Conservation (phyloP, 495 filamentous ascomycete genomes). For the Chaetomium cochliodes region DNA sequence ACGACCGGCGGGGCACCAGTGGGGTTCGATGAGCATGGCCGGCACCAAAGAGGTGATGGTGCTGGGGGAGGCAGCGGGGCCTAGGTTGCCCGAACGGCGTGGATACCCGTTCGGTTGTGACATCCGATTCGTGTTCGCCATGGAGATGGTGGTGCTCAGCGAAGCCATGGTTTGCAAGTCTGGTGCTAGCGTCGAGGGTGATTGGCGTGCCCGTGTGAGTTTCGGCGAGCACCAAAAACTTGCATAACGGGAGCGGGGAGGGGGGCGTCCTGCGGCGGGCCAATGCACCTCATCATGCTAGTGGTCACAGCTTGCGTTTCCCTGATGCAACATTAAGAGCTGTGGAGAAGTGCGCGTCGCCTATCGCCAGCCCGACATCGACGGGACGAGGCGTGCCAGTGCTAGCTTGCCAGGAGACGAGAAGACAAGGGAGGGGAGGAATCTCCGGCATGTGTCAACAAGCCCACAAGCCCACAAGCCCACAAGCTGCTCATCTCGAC, state of each 20-base stretch:
- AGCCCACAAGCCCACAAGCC: too few relatives aligned
- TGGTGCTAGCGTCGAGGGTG: not conserved
- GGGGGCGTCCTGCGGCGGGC: slow-evolving; percentile 2
- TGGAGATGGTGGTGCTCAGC: not conserved
- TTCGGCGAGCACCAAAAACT: slow-evolving; percentile 5
- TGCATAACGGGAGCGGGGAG: slow-evolving; percentile 14
- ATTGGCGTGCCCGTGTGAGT: not conserved
- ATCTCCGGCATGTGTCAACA: not conserved
- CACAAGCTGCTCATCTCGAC: not conserved
- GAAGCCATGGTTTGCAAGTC: slow-evolving; percentile 2
- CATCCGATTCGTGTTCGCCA: slow-evolving; percentile 20
- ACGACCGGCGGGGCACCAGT: not conserved
- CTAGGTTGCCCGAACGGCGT: slow-evolving; percentile 13
- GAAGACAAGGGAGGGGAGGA: not conserved
- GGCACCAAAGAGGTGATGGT: not conserved
- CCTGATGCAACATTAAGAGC: slow-evolving; percentile 5
- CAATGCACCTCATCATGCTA: slow-evolving; percentile 8
- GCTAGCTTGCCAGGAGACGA: not conserved
- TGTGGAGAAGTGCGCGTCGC: not conserved
- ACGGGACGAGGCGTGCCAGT: not conserved
- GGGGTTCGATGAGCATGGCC: slow-evolving; percentile 6
- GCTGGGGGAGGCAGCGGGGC: not conserved
- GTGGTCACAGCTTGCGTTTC: slow-evolving; percentile 4
- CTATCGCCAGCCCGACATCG: not conserved
- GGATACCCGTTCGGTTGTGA: slow-evolving; percentile 16